Percentiles rank a stretch among this genome's conserved stretches.
Evolutionary conservation across 208 protist species (phyloP).

Genomic region (Borovskyia barvae): DNA sequence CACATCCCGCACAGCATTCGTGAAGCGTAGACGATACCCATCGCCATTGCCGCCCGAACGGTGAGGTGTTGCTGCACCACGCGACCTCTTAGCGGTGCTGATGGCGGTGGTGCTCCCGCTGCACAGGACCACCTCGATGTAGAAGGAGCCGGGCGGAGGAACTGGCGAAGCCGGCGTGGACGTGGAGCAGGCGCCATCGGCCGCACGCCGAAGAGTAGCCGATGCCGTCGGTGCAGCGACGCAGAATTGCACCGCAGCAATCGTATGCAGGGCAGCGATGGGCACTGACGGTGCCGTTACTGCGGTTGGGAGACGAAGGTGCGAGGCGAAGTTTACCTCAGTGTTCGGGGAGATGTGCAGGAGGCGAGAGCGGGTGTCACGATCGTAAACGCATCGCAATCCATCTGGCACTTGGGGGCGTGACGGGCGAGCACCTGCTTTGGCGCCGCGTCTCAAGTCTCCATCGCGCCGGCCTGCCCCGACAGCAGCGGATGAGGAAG

Average conservation of each 20-base stretch:
- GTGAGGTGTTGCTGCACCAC: no score
- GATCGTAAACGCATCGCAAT: conserved; percentile 62
- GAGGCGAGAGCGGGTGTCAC: conserved; percentile 65
- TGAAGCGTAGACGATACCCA: conserved; percentile 42
- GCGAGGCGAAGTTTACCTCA: conserved; percentile 43
- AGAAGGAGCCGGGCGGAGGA: conserved; percentile 11
- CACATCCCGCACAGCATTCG: conserved; percentile 23
- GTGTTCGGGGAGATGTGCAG: conserved; percentile 53
- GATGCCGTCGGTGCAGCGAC: conserved; percentile 4
- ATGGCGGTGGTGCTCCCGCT: background rate
- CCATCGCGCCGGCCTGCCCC: background rate
- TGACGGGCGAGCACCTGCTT: background rate
- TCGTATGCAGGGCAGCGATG: background rate
- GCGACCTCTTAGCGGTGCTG: conserved; percentile 4
- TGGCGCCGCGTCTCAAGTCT: background rate
- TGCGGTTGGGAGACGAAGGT: conserved; percentile 16
- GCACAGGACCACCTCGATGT: conserved; percentile 20
- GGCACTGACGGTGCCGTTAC: background rate
- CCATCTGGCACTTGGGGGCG: background rate
- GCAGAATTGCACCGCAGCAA: conserved; percentile 67
- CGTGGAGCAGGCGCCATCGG: background rate
- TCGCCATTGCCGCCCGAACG: conserved; percentile 2
- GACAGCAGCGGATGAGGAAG: background rate
- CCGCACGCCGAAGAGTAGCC: conserved; percentile 11
- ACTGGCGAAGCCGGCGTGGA: background rate